Evolutionary conservation across 2,329 filamentous ascomycete genomes (phyloP).

Genomic region (Aspergillus tubingensis): DNA sequence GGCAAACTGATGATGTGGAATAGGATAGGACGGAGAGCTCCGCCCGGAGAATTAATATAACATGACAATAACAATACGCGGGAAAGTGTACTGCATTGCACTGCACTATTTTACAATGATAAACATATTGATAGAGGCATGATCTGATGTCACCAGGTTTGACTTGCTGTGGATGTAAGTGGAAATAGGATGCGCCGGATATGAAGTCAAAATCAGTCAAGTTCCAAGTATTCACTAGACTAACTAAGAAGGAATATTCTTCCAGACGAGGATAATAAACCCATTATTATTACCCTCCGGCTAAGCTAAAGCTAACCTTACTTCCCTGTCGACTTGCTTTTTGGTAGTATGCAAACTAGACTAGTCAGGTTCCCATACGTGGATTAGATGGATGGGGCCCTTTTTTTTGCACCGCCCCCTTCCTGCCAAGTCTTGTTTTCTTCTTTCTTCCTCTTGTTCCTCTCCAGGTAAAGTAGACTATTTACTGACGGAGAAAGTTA

Average conservation of each 20-base stretch:
- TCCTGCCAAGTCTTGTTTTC: slow-evolving; percentile 1
- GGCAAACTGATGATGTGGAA: background rate
- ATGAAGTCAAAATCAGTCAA: background rate
- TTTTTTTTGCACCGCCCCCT: slow-evolving; percentile 14
- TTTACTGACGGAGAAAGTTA: no score
- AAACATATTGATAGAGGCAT: background rate
- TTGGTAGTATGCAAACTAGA: no score
- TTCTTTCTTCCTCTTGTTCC: background rate
- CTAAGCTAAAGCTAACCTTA: slow-evolving; percentile 2
- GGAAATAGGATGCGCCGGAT: background rate
- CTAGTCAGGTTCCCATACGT: slow-evolving; percentile 6
- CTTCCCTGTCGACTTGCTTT: no score
- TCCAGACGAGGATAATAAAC: background rate
- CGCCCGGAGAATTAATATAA: background rate
- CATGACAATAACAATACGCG: background rate
- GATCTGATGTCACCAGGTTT: background rate
- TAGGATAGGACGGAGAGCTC: background rate
- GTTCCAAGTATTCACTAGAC: background rate
- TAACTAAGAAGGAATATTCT: background rate
- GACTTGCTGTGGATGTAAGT: background rate
- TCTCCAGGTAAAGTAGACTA: background rate
- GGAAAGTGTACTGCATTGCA: background rate
- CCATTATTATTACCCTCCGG: background rate
- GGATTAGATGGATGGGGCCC: slow-evolving; percentile 2
- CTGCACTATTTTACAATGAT: no score